Evolutionary conservation across 352 stramenopile genomes (phyloP).

Genomic region (Globisporangium orthogonon): DNA sequence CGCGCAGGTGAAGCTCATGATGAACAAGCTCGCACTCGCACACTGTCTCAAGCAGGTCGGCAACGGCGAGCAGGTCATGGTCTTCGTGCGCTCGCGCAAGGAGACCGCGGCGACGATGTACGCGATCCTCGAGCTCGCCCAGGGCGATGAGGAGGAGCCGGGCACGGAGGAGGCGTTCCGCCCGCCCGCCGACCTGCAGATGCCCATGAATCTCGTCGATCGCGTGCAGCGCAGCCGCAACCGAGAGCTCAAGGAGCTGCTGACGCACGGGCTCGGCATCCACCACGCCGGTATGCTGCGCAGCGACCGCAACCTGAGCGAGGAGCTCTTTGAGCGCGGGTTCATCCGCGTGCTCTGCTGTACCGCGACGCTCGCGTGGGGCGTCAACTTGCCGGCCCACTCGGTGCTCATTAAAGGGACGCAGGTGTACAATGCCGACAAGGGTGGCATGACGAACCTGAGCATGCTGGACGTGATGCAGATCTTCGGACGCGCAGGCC

Average conservation of each 20-base stretch:
- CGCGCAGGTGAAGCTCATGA: constrained; percentile 65
- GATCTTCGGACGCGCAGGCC: constrained; percentile 98
- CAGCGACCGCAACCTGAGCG: constrained; percentile 92
- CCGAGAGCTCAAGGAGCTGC: constrained; percentile 92
- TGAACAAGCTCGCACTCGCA: constrained; percentile 80
- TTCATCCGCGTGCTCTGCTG: constrained; percentile 97
- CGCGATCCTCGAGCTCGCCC: constrained; percentile 88
- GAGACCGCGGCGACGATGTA: constrained; percentile 95
- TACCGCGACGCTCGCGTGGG: constrained; percentile 99
- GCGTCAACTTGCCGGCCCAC: constrained; percentile 98
- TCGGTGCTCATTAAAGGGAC: constrained; percentile 99
- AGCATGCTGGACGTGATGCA: constrained; percentile 99
- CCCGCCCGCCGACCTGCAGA: constrained; percentile 43
- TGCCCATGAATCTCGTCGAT: constrained; percentile 49
- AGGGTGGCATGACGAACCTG: constrained; percentile 96
- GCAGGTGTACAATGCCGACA: constrained; percentile 99
- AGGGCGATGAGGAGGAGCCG: constrained; percentile 52
- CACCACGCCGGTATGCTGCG: constrained; percentile 98
- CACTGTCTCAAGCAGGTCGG: constrained; percentile 66
- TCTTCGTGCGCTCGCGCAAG: constrained; percentile 99
- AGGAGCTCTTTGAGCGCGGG: constrained; percentile 96
- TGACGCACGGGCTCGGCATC: constrained; percentile 93
- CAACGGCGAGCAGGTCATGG: constrained; percentile 92
- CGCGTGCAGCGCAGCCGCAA: constrained; percentile 92
- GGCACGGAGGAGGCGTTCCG: constrained; percentile 52